These are phyloP conservation scores for Exserohilum rostratum DNA, from an alignment of 2,329 filamentous ascomycete genomes.

Conservation along the genomic window DNA sequence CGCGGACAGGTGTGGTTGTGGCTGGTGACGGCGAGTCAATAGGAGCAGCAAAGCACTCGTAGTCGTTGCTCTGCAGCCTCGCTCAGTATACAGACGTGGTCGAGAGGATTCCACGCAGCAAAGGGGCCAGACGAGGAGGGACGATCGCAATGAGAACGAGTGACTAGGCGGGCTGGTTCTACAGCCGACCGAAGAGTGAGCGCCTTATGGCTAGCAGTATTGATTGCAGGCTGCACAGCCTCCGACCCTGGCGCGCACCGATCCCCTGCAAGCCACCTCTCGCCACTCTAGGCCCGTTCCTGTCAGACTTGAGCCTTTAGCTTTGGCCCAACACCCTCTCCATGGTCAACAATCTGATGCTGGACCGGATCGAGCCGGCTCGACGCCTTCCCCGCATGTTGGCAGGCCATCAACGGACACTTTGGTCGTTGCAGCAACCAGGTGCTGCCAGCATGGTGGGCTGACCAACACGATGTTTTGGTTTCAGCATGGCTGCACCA, in stretches of 20 bases:
- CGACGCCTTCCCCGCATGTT: neutral
- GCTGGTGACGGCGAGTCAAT: constrained; percentile 10
- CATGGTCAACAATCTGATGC: neutral
- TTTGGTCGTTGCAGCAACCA: neutral
- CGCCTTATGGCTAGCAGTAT: constrained; percentile 16
- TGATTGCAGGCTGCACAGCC: constrained; percentile 18
- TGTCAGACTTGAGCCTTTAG: constrained; percentile 17
- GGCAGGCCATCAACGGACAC: neutral
- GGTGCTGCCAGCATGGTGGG: neutral
- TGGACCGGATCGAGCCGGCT: neutral
- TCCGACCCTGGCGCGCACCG: constrained; percentile 1
- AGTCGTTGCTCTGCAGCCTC: constrained; percentile 2
- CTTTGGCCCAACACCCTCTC: neutral
- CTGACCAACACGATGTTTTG: constrained; percentile 1
- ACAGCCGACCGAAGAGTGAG: constrained; percentile 1
- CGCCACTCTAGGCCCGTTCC: constrained; percentile 28
- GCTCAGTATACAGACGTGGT: neutral
- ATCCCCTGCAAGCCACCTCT: constrained; percentile 9
- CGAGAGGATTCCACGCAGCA: neutral
- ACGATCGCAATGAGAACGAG: neutral
- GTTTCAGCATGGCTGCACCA: constrained; percentile 1
- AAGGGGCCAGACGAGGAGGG: neutral
- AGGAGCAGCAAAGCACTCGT: constrained; percentile 6
- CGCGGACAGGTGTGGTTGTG: constrained; percentile 12
- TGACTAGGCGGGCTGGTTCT: constrained; percentile 10